A percentile compares a stretch with the other conserved stretches of the same genome.
Conservation (phyloP, 495 filamentous ascomycete genomes). For the Penicillium roqueforti region DNA sequence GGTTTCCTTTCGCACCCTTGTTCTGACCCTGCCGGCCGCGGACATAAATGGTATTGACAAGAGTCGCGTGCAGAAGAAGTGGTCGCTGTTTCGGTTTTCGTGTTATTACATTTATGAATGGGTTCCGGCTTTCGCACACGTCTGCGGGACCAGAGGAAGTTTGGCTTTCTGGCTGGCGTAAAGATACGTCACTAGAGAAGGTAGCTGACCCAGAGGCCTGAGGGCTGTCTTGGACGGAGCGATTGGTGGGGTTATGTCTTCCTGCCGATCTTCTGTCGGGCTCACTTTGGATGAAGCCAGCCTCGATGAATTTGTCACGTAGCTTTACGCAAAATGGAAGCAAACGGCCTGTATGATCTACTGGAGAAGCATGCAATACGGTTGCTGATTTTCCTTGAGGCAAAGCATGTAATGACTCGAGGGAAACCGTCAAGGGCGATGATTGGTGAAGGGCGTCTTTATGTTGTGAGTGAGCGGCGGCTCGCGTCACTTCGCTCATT, state of each 20-base stretch:
- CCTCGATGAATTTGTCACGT: conserved; percentile 54
- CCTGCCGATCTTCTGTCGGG: conserved; percentile 9
- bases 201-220: not conserved
- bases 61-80: conserved; percentile 78
- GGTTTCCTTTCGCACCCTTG: conserved; percentile 27
- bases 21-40: conserved; percentile 32
- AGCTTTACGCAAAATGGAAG: conserved; percentile 61
- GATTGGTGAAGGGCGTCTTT: not conserved
- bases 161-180: not conserved
- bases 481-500: conserved; percentile 32
- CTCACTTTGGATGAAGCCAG: conserved; percentile 59
- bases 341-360: conserved; percentile 54
- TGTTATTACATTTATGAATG: conserved; percentile 8
- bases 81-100: conserved; percentile 42
- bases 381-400: conserved; percentile 38
- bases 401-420: conserved; percentile 37
- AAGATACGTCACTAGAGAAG: not conserved
- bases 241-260: not conserved
- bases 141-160: not conserved
- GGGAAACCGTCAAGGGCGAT: conserved; percentile 28
- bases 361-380: conserved; percentile 52
- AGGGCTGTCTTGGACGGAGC: not conserved
- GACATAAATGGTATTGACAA: conserved; percentile 84
- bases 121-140: not conserved
- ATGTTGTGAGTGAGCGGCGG: conserved; percentile 1